These are phyloP conservation scores for Cerioporus squamosus DNA, from an alignment of 1,284 basidiomycete genomes.

Conservation along the genomic window DNA sequence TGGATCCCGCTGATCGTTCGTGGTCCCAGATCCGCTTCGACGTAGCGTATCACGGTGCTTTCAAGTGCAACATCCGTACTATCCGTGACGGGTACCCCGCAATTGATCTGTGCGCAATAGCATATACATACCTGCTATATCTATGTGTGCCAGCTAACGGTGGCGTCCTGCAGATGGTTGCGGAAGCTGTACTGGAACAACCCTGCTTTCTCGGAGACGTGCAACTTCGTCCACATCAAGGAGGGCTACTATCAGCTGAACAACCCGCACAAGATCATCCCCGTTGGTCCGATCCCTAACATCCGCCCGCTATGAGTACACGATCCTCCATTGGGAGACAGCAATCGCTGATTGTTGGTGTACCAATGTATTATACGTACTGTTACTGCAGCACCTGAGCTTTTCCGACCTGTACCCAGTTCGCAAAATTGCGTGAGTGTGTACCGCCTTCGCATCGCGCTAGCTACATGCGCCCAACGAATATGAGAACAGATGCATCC, in stretches of 20 bases:
- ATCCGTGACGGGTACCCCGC: constrained; percentile 84
- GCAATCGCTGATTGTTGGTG: too few relatives aligned
- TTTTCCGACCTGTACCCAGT: too few relatives aligned
- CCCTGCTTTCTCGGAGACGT: constrained; percentile 87
- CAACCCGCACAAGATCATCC: constrained; percentile 70
- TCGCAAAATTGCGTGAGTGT: too few relatives aligned
- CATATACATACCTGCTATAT: constrained; percentile 39
- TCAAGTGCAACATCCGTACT: constrained; percentile 91
- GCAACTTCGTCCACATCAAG: constrained; percentile 90
- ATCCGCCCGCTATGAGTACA: constrained; percentile 68
- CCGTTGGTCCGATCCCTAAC: constrained; percentile 72
- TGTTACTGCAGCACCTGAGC: too few relatives aligned
- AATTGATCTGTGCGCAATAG: constrained; percentile 58
- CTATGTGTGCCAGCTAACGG: not conserved
- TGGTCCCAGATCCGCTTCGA: constrained; percentile 52
- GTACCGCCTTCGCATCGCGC: too few relatives aligned
- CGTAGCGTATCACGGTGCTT: constrained; percentile 90
- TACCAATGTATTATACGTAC: too few relatives aligned
- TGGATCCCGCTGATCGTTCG: too few relatives aligned
- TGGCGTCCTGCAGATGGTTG: constrained; percentile 62
- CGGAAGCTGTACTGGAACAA: constrained; percentile 93
- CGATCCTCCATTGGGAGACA: too few relatives aligned
- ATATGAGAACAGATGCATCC: too few relatives aligned
- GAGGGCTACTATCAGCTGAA: constrained; percentile 77
- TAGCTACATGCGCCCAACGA: too few relatives aligned